These are phyloP conservation scores for Drechmeria coniospora DNA, from an alignment of 2,329 filamentous ascomycete species.

Conservation along the genomic window DNA sequence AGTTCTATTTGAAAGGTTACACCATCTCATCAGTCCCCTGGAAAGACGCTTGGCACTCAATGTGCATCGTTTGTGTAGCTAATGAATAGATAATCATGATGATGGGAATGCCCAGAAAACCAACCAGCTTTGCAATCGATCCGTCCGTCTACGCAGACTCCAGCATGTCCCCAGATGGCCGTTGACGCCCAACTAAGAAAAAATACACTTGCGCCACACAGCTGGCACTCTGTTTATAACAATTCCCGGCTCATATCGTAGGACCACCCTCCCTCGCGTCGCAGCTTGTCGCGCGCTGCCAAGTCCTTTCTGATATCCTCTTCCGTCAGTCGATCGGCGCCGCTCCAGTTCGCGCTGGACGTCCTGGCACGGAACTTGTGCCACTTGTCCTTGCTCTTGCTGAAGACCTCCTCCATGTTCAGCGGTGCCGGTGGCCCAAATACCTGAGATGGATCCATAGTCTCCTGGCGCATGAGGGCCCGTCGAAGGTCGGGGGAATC, in stretches of 20 bases:
- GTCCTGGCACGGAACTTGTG: constrained; percentile 83
- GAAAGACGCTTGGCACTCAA: too few species aligned
- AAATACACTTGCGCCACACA: not conserved
- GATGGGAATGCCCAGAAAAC: too few species aligned
- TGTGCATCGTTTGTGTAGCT: too few species aligned
- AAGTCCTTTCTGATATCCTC: constrained; percentile 74
- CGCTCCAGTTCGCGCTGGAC: constrained; percentile 87
- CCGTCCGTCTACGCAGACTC: too few species aligned
- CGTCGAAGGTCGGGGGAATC: constrained; percentile 69
- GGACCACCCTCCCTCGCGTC: constrained; percentile 73
- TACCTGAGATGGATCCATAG: constrained; percentile 66
- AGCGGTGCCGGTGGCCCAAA: constrained; percentile 81
- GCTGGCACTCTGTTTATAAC: constrained; percentile 13
- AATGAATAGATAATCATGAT: too few species aligned
- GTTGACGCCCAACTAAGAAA: not conserved
- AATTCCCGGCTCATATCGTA: constrained; percentile 43
- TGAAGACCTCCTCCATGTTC: constrained; percentile 94
- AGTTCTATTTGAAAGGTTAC: too few species aligned
- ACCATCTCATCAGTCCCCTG: too few species aligned
- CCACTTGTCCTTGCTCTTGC: constrained; percentile 68
- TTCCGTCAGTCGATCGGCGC: constrained; percentile 67
- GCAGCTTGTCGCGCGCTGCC: constrained; percentile 62
- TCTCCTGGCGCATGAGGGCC: constrained; percentile 67
- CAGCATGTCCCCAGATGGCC: too few species aligned
- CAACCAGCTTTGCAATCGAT: too few species aligned